These are phyloP conservation scores for Claviceps citrina DNA, from an alignment of 2,329 filamentous ascomycete genomes.

Conservation along the genomic window DNA sequence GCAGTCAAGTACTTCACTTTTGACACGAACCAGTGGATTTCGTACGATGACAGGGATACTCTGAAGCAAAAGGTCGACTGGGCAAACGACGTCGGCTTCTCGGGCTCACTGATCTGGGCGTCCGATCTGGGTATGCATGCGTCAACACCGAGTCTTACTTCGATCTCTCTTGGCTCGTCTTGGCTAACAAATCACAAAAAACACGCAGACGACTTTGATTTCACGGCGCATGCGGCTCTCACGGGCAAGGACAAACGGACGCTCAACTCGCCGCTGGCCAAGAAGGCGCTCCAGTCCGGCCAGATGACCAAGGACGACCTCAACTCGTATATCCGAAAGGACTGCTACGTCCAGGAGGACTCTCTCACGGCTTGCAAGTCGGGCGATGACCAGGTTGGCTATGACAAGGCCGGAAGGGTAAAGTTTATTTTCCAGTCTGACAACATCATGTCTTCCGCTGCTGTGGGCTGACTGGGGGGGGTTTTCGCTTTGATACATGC, in stretches of 20 bases:
- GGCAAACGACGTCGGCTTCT: conserved; percentile 9
- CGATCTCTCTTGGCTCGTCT: no score
- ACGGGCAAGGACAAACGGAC: background rate
- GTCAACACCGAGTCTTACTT: no score
- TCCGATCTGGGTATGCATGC: conserved; percentile 8
- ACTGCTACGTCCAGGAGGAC: conserved; percentile 1
- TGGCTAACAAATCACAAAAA: no score
- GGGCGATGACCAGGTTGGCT: background rate
- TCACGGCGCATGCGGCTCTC: background rate
- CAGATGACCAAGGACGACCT: background rate
- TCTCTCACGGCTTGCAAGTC: background rate
- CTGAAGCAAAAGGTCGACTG: conserved; percentile 9
- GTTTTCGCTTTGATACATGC: no score
- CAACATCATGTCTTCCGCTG: no score
- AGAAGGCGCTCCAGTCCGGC: background rate
- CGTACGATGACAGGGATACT: conserved; percentile 9
- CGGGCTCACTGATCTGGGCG: conserved; percentile 11
- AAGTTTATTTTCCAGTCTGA: no score
- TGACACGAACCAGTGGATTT: conserved; percentile 10
- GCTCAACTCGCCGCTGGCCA: background rate
- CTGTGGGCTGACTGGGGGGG: no score
- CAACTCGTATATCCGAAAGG: background rate
- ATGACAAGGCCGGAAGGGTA: background rate
- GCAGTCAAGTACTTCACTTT: conserved; percentile 10
- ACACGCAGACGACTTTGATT: background rate